A percentile compares a stretch with the other conserved stretches of the same genome.
Conservation (phyloP, 257 asterid genomes). For the Capsicum baccatum region DNA sequence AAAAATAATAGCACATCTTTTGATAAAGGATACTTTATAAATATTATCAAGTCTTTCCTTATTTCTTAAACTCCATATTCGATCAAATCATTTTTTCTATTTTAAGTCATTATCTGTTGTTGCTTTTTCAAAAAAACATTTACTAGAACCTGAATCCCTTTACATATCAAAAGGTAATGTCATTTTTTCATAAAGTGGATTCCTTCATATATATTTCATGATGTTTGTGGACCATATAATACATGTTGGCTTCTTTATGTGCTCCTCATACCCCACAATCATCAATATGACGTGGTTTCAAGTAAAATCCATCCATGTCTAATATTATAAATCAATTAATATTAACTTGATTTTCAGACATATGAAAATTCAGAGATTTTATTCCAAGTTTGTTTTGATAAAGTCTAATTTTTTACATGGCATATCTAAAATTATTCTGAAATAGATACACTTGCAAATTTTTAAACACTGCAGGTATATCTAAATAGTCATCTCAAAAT, state of each 20-base stretch:
- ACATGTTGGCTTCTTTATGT: neutral
- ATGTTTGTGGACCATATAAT: neutral
- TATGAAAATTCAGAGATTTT: too few relatives aligned
- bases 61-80: too few relatives aligned
- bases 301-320: neutral
- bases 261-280: neutral
- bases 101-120: neutral
- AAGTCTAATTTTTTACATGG: too few relatives aligned
- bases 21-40: too few relatives aligned
- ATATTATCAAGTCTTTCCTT: too few relatives aligned
- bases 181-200: constrained; percentile 24
- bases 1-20: too few relatives aligned
- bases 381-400: too few relatives aligned
- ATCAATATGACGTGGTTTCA: neutral
- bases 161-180: constrained; percentile 6
- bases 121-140: constrained; percentile 22
- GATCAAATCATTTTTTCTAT: neutral
- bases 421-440: too few relatives aligned
- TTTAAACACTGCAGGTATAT: too few relatives aligned
- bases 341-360: too few relatives aligned
- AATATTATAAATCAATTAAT: neutral
- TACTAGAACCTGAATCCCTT: neutral
- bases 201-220: neutral
- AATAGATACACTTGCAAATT: too few relatives aligned
- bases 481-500: too few relatives aligned